These are phyloP conservation scores for Chiua virens DNA, from an alignment of 768 basidiomycete genomes.

Conservation along the genomic window DNA sequence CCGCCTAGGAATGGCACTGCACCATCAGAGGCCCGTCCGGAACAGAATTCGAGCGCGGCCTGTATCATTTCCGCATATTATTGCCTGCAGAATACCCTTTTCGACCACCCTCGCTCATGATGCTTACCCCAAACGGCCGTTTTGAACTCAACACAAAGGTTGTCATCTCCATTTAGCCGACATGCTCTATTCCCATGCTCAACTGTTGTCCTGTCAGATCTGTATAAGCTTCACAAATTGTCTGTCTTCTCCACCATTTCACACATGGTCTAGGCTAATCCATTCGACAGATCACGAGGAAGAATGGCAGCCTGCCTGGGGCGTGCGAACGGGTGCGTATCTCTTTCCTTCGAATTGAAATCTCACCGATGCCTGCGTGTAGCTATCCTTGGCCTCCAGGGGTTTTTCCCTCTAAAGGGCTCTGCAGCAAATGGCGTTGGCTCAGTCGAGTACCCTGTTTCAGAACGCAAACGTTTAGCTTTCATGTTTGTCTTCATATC, in stretches of 20 bases:
- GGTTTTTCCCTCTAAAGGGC: constrained; percentile 88
- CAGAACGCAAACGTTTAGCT: constrained; percentile 79
- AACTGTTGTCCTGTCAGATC: constrained; percentile 49
- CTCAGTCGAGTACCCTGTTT: constrained; percentile 75
- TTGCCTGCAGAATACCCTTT: constrained; percentile 96
- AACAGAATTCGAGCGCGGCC: constrained; percentile 90
- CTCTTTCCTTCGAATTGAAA: constrained; percentile 11
- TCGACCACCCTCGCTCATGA: constrained; percentile 92
- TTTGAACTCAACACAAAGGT: constrained; percentile 97
- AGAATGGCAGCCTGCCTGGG: constrained; percentile 98
- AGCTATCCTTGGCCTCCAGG: constrained; percentile 88
- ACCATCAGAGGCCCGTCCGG: constrained; percentile 88
- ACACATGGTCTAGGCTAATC: constrained; percentile 30
- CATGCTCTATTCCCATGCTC: constrained; percentile 12
- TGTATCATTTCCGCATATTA: constrained; percentile 94
- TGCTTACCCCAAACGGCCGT: constrained; percentile 95
- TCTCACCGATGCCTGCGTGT: constrained; percentile 8
- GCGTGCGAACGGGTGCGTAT: constrained; percentile 82
- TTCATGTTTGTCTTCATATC: constrained; percentile 52
- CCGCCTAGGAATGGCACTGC: constrained; percentile 87
- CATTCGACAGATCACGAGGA: constrained; percentile 80
- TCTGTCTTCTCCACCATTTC: constrained; percentile 40
- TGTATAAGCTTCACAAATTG: constrained; percentile 93
- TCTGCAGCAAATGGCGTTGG: constrained; percentile 84
- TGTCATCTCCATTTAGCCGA: constrained; percentile 21